Evolutionary conservation across 768 basidiomycete genomes (phyloP).

Genomic region (Calocera viscosa): DNA sequence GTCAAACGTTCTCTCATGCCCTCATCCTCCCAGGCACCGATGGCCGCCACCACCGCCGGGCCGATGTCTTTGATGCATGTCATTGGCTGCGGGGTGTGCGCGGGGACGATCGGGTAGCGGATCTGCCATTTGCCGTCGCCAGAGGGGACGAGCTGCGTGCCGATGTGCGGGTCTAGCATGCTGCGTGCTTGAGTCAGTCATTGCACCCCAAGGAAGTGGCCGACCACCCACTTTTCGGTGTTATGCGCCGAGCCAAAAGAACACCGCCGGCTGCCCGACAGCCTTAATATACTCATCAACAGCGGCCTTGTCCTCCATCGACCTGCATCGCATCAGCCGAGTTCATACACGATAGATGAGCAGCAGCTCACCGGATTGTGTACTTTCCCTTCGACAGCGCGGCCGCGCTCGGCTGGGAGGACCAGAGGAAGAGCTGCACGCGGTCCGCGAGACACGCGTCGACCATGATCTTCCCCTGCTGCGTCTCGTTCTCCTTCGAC

Average conservation of each 20-base stretch:
- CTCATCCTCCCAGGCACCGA: not conserved
- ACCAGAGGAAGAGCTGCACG: not conserved
- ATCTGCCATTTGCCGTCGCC: not conserved
- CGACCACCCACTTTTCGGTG: not conserved
- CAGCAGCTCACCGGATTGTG: not conserved
- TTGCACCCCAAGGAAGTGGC: not conserved
- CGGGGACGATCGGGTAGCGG: not conserved
- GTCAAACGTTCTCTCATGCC: constrained; percentile 1
- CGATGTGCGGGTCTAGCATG: not conserved
- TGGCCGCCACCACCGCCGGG: not conserved
- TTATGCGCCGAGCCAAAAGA: not conserved
- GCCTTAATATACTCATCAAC: not conserved
- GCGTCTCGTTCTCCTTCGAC: not conserved
- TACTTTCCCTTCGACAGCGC: not conserved
- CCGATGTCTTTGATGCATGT: not conserved
- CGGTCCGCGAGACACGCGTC: not conserved
- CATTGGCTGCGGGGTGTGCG: not conserved
- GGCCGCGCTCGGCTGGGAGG: not conserved
- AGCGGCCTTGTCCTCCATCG: not conserved
- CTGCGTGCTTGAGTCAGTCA: not conserved
- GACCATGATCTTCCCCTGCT: not conserved
- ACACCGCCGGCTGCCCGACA: not conserved
- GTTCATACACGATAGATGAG: too few species aligned
- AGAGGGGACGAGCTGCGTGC: not conserved
- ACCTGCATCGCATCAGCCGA: not conserved